Base-by-base conservation (phyloP, 371 early-diverging fungal genomes). In the Mucor piriformis region DNA sequence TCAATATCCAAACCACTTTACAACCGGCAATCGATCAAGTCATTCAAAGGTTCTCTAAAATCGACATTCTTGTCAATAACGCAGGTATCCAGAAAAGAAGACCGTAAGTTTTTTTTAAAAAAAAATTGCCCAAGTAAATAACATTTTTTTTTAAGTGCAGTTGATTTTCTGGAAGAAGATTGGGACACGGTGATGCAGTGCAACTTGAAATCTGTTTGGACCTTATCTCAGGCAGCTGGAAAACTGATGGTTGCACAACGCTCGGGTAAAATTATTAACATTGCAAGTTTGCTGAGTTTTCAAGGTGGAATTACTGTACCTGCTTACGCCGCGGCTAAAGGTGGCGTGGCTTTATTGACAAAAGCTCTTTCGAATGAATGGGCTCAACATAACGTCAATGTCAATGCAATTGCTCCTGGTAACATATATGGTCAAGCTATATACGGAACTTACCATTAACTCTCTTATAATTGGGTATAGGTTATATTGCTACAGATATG, bases 401-500 rank as follows among this genome's bases (percentile, higher is more conserved):
- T 83, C 18, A 84, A 81, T 32, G 74, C 77, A 18, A 81, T 86
- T 58, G 81, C 83, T 10, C 85, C 87, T 35, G 85, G 66, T 65
- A 61, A 47, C 29, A 42, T 33, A 12, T 15, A 15, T 29, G 4
- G 29, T 29, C n/a, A n/a, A n/a, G n/a, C n/a, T n/a, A n/a, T n/a
- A n/a, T n/a, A n/a, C n/a, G n/a, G n/a, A n/a, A n/a, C n/a, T n/a
- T n/a, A n/a, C n/a, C n/a, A n/a, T n/a, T n/a, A n/a, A n/a, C n/a
- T n/a, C n/a, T n/a, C n/a, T n/a, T n/a, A n/a, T n/a, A n/a, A n/a
- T n/a, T n/a, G n/a, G n/a, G 0, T n/a, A 32, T 27, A 66, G 69
- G 86, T 20, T 82, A 79, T 33, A 70, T 86, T 40, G 66, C 70
- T 18, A 83, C 86, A 6, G 81, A 82, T 40, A 70, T 86, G 77